phyloP scores from a whole-genome alignment of 2,329 filamentous ascomycete species.

The Microsporum canis region DNA sequence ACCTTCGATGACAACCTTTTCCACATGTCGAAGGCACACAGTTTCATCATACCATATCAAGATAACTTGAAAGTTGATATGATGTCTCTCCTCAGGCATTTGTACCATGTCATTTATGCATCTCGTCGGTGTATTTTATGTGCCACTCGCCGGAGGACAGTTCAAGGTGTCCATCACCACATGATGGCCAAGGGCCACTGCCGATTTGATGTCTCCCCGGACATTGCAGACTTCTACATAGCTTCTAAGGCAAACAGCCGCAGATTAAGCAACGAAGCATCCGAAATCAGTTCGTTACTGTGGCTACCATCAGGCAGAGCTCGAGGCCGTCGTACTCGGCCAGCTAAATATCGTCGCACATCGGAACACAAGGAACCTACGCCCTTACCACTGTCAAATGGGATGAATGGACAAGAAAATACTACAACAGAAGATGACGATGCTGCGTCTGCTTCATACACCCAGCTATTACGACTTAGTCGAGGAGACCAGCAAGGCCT shows the following conservation, averaged over 20 bases:
- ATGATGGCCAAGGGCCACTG: neutral
- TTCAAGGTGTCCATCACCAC: neutral
- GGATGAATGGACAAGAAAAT: neutral
- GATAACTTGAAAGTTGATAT: neutral
- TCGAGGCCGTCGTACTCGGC: neutral
- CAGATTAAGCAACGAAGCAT: neutral
- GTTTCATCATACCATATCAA: neutral
- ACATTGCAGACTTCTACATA: neutral
- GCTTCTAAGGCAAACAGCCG: neutral
- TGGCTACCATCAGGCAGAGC: neutral
- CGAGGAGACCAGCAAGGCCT: neutral
- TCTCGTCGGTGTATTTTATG: neutral
- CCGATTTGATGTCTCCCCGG: neutral
- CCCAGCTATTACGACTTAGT: neutral
- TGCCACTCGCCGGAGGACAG: neutral
- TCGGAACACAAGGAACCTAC: neutral
- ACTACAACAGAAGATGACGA: neutral
- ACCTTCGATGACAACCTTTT: neutral
- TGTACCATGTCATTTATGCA: neutral
- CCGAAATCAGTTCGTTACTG: neutral
- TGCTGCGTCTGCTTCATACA: neutral
- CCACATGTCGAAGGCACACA: neutral
- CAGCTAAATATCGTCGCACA: neutral
- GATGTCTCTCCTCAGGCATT: neutral
- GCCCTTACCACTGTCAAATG: neutral